Evolutionary conservation across 192 early-diverging fungal species (phyloP).

Genomic region (Coemansia nantahalensis): DNA sequence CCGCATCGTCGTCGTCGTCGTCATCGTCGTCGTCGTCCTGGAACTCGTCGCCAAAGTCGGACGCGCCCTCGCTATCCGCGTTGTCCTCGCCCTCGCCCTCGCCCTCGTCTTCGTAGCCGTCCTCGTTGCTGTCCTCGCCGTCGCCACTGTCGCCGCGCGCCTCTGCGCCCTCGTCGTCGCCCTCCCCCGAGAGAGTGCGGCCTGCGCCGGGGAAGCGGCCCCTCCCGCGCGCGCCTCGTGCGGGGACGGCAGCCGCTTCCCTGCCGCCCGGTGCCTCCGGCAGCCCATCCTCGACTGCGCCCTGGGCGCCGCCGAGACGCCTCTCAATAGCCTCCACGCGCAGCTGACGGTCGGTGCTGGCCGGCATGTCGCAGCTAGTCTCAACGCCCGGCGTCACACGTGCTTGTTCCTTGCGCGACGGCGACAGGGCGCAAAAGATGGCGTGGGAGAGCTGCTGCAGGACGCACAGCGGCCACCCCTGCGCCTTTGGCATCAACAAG

Average conservation of each 20-base stretch:
- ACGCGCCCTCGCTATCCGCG: constrained; percentile 5
- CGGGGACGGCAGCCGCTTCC: no score
- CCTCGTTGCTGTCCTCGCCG: neutral
- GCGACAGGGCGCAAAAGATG: no score
- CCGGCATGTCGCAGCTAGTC: constrained; percentile 13
- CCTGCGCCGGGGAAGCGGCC: constrained; percentile 36
- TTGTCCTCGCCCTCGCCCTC: constrained; percentile 28
- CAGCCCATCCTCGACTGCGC: no score
- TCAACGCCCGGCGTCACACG: neutral
- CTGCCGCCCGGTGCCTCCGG: no score
- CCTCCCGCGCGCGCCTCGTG: constrained; percentile 1
- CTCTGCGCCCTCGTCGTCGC: neutral
- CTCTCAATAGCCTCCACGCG: constrained; percentile 28
- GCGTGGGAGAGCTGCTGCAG: no score
- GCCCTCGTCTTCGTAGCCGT: constrained; percentile 2
- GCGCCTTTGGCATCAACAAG: no score
- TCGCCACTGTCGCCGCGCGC: neutral
- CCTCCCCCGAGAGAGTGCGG: constrained; percentile 19
- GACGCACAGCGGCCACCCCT: no score
- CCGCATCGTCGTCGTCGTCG: constrained; percentile 33
- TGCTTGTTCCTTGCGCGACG: no score
- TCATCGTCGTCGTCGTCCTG: constrained; percentile 27
- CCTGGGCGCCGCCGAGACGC: constrained; percentile 12
- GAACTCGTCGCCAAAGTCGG: constrained; percentile 28
- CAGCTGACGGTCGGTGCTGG: constrained; percentile 15